These are phyloP conservation scores for Neurospora sp. DNA, from an alignment of 495 filamentous ascomycete genomes.

Conservation along the genomic window DNA sequence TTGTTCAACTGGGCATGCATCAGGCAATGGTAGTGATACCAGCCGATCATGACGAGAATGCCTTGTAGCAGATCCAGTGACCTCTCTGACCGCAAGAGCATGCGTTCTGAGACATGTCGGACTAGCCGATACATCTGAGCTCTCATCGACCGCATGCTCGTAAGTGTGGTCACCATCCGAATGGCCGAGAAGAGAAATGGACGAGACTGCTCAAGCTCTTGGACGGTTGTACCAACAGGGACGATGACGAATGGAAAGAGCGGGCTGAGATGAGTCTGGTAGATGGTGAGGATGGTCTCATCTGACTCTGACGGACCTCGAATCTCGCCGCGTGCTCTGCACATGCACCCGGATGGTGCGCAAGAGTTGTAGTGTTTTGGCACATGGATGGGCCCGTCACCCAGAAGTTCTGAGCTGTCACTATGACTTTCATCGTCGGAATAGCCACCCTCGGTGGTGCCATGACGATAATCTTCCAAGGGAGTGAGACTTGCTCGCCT, in stretches of 20 bases:
- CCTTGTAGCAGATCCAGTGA: constrained; percentile 41
- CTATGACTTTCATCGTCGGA: background rate
- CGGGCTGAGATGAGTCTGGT: constrained; percentile 21
- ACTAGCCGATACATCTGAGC: constrained; percentile 28
- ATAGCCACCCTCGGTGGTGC: background rate
- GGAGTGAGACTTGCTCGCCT: background rate
- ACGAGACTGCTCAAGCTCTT: constrained; percentile 10
- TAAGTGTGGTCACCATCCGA: constrained; percentile 29
- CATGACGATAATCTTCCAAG: background rate
- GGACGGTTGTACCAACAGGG: constrained; percentile 13
- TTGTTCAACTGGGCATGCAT: constrained; percentile 35
- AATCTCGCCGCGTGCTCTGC: constrained; percentile 11
- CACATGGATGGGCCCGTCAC: constrained; percentile 3
- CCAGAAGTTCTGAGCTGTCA: background rate
- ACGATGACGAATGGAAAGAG: constrained; percentile 30
- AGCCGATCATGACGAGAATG: constrained; percentile 36
- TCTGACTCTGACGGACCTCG: constrained; percentile 17
- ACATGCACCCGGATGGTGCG: constrained; percentile 17
- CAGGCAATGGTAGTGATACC: constrained; percentile 32
- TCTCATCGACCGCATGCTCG: constrained; percentile 27
- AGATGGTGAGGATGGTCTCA: constrained; percentile 26
- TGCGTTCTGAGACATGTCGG: constrained; percentile 27
- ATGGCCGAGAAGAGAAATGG: constrained; percentile 29
- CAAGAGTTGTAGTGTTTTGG: constrained; percentile 12
- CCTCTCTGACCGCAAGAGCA: constrained; percentile 36